Evolutionary conservation across 2,329 filamentous ascomycete species (phyloP), one percentile per base, ranked within the genome.

Genomic region (Mycosphaerella arachidis): DNA sequence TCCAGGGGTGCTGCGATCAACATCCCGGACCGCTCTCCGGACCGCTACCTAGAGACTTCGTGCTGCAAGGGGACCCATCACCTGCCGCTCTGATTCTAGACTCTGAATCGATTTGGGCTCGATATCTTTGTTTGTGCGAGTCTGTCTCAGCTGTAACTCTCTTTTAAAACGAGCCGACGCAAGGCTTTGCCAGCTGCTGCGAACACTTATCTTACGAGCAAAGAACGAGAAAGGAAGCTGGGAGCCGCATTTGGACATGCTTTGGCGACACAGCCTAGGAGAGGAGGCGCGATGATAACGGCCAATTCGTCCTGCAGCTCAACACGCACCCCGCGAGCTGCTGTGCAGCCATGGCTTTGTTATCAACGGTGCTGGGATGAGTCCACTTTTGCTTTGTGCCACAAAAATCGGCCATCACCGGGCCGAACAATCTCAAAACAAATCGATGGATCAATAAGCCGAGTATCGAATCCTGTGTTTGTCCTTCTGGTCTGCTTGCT

Each of bases 281-380:
- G 55, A 63, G 45, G 53, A 59, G 56, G 62, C 69, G 68, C 65
- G 63, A 70, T 70, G 68, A 69, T 63, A 63, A 57, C 62, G 51
- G 57, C 53, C 55, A 57, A 50, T 60, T 66, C 67, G 66, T 66
- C 63, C 43, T 64, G 67, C 69, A 70, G 64, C 65, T 62, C 60
- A 57, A 52, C 64, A 60, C 62, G 61, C 63, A 57, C 56, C 60
- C 58, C 60, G 59, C 58, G 60, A 52, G 56, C 57, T 60, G 68
- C 60, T 54, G 66, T 68, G 62, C 60, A 45, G 57, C 62, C 58
- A 57, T 35, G 57, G 50, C 56, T 55, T 56, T 58, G 56, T 54
- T 40, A 56, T 56, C 53, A 37, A 48, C 57, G 18, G 40, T 18
- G 40, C 56, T 62, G 66, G 66, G 63, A 69, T 66, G 64, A 62